phyloP scores from a whole-genome alignment of 169 alveolate species.

The Toxoplasma gondii region DNA sequence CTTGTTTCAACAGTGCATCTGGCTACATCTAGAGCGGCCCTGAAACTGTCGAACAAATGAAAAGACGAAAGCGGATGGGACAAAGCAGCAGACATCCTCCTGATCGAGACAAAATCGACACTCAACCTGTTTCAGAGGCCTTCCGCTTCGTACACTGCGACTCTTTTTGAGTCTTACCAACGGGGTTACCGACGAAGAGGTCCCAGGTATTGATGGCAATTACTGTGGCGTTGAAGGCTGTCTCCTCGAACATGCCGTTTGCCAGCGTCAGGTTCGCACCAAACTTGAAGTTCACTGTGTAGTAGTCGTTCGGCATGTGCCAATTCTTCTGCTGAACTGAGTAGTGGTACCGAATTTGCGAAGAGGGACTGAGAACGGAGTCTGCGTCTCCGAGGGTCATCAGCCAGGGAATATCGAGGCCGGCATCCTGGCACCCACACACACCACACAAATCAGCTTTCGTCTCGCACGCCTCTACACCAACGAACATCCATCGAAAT shows the following conservation, averaged over 20 bases:
- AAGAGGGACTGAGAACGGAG: slow-evolving; percentile 22
- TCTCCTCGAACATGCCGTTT: slow-evolving; percentile 39
- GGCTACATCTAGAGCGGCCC: too few relatives aligned
- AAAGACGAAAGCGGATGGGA: too few relatives aligned
- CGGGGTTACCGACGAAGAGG: slow-evolving; percentile 47
- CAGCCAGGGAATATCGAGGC: slow-evolving; percentile 58
- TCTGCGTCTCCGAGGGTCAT: slow-evolving; percentile 59
- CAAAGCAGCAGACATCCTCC: too few relatives aligned
- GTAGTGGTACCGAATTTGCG: slow-evolving; percentile 43
- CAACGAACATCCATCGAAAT: background rate
- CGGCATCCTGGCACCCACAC: slow-evolving; percentile 51
- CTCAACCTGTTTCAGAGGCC: too few relatives aligned
- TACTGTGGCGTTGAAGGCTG: slow-evolving; percentile 39
- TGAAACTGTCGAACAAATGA: too few relatives aligned
- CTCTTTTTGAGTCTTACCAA: slow-evolving; percentile 16
- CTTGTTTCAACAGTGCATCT: too few relatives aligned
- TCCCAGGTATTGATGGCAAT: slow-evolving; percentile 59
- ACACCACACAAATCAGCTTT: background rate
- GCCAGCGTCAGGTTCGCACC: slow-evolving; percentile 56
- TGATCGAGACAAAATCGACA: too few relatives aligned
- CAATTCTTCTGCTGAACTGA: slow-evolving; percentile 43
- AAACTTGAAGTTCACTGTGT: slow-evolving; percentile 37
- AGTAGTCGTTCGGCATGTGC: slow-evolving; percentile 50
- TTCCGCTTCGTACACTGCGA: too few relatives aligned
- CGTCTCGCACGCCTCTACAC: background rate